Conservation (phyloP, 352 stramenopile species). For the Blastocystis sp. region DNA sequence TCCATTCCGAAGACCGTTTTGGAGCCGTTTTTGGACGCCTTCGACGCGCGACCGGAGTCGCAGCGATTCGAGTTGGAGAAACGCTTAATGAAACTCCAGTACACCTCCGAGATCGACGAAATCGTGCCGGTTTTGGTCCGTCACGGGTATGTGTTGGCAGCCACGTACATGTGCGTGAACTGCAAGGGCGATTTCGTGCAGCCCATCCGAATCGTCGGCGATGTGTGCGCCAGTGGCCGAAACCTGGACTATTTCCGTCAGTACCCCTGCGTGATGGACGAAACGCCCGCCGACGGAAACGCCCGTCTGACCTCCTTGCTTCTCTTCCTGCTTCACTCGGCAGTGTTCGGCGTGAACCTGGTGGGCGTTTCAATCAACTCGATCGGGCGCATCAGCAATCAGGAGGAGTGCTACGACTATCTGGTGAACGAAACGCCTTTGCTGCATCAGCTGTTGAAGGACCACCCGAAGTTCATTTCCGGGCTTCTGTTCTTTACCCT, state of each 20-base stretch:
- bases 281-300: neutral
- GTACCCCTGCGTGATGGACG: neutral
- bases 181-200: neutral
- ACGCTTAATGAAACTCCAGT: conserved; percentile 11
- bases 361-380: conserved; percentile 9
- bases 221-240: neutral
- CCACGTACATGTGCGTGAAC: neutral
- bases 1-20: neutral
- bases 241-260: conserved; percentile 23
- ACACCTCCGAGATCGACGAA: neutral
- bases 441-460: neutral
- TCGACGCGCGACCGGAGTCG: neutral
- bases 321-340: conserved; percentile 10
- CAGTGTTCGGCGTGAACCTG: neutral
- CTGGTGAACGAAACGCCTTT: neutral
- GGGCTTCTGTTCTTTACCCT: conserved; percentile 26
- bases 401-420: conserved; percentile 25
- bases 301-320: conserved; percentile 3
- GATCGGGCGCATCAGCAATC: neutral
- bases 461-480: neutral
- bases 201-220: neutral
- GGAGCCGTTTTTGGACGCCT: neutral
- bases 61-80: neutral
- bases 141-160: conserved; percentile 2
- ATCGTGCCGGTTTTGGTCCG: neutral